Evolutionary conservation across 164 flowering plant species (phyloP), one percentile per base, ranked within the genome.

Genomic region (Taxillus chinensis): DNA sequence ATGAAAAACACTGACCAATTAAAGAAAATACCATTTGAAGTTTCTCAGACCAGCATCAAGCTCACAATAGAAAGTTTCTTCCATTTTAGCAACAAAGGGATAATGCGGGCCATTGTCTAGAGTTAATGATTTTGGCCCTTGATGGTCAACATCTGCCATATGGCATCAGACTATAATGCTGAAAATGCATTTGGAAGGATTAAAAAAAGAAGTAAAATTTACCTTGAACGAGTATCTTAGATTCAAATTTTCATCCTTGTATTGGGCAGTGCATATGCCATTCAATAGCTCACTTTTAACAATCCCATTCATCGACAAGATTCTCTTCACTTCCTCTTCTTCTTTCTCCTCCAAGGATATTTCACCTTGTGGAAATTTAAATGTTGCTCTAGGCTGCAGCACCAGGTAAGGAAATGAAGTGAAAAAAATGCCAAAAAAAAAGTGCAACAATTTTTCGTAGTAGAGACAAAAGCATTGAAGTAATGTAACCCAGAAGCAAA

Each of bases 141-240:
- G 2, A 43, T 43, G 46, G 46, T 43, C 10, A 56, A 53, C 3
- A 3, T 41, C 12, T 56, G 12, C 42, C 8, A 46, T 56, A 43
- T 49, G 48, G 5, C 38, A 42, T 0, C 8, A 39, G 37, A 53
- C 61, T 2, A 13, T 7, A 6, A 41, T 40, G 45, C 27, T 27
- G 27, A 43, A 6, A 5, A 43, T 43, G 46, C 46, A 43, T 43
- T 17, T 53, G 15, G 7, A 8, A 27, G 27, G 27, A 27, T 27
- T 27, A 52, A 7, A 14, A 50, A 42, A 60, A 45, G 50, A 43
- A 12, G 16, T 3, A 58, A 58, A 41, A 66, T 54, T 45, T 17
- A 93, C 99, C 97, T 91, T 93, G 62, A 80, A 93, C 6, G 70
- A 64, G 73, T 90, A 93, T 74, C 92, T 74, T 27, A 91, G 74